phyloP scores from a whole-genome alignment of 805 yeast genomes.

The Monosporozyma aquatica region DNA sequence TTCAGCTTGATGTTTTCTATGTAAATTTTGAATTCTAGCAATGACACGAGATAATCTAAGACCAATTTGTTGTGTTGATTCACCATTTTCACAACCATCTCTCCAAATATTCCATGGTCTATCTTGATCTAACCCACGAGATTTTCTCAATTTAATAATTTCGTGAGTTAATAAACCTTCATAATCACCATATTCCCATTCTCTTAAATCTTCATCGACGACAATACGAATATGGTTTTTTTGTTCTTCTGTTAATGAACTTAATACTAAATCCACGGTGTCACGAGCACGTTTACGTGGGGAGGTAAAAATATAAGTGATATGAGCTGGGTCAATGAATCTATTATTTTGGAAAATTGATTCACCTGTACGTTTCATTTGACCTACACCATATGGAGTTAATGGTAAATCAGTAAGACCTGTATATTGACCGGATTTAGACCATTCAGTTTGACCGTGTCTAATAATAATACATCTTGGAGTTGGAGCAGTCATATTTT shows the following conservation, averaged over 20 bases:
- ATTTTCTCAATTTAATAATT: slow-evolving; percentile 50
- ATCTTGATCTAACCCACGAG: slow-evolving; percentile 46
- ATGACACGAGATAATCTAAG: slow-evolving; percentile 66
- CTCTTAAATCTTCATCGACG: slow-evolving; percentile 65
- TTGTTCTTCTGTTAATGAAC: slow-evolving; percentile 36
- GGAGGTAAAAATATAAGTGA: slow-evolving; percentile 63
- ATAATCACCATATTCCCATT: slow-evolving; percentile 96
- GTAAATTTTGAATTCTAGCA: slow-evolving; percentile 51
- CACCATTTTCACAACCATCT: slow-evolving; percentile 92
- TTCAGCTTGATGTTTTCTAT: slow-evolving; percentile 41
- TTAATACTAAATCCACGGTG: slow-evolving; percentile 59
- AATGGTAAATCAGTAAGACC: slow-evolving; percentile 75
- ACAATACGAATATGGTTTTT: slow-evolving; percentile 36
- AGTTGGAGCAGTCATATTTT: slow-evolving; percentile 29
- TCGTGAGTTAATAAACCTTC: slow-evolving; percentile 72
- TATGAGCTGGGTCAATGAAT: slow-evolving; percentile 52
- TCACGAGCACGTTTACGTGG: slow-evolving; percentile 75
- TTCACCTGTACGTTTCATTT: slow-evolving; percentile 66
- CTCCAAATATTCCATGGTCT: slow-evolving; percentile 74
- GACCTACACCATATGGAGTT: slow-evolving; percentile 67
- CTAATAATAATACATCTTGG: slow-evolving; percentile 69
- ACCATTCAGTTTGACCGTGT: slow-evolving; percentile 94
- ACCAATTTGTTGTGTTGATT: slow-evolving; percentile 55
- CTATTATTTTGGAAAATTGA: slow-evolving; percentile 52
- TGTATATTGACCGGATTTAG: slow-evolving; percentile 86